Evolutionary conservation across 345 rosid genomes (phyloP).

Genomic region (Lagerstroemia speciosa): DNA sequence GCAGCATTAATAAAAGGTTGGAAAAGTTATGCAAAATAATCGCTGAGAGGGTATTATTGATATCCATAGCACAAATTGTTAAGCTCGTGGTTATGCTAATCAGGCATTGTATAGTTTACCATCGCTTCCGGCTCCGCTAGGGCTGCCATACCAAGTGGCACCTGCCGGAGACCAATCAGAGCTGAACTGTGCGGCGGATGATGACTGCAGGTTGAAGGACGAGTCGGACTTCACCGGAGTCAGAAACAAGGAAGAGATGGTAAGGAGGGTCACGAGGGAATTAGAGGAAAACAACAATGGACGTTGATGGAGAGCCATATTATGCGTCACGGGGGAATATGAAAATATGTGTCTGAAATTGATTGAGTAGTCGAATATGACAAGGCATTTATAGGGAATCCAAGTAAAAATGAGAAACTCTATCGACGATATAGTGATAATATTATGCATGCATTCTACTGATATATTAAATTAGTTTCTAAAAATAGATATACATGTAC

Average conservation of each 20-base stretch:
- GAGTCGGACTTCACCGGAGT: neutral
- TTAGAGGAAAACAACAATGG: neutral
- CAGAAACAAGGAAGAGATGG: neutral
- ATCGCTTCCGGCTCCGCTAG: constrained; percentile 38
- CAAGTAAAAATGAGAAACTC: neutral
- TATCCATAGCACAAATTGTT: neutral
- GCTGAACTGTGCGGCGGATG: neutral
- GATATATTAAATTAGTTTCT: no score
- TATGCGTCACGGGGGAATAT: neutral
- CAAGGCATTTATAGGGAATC: neutral
- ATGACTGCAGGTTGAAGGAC: neutral
- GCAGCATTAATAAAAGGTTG: no score
- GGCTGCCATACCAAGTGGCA: constrained; percentile 58
- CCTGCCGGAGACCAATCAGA: constrained; percentile 31
- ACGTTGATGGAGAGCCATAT: neutral
- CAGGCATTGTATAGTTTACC: constrained; percentile 20
- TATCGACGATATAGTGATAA: neutral
- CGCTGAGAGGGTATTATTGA: neutral
- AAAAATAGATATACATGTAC: no score
- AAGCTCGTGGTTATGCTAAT: neutral
- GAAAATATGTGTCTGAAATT: neutral
- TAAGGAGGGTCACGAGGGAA: neutral
- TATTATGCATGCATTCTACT: no score
- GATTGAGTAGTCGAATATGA: neutral
- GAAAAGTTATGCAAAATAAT: neutral